Conservation (phyloP, 352 stramenopile genomes). For the Phytophthora pseudosyringae region DNA sequence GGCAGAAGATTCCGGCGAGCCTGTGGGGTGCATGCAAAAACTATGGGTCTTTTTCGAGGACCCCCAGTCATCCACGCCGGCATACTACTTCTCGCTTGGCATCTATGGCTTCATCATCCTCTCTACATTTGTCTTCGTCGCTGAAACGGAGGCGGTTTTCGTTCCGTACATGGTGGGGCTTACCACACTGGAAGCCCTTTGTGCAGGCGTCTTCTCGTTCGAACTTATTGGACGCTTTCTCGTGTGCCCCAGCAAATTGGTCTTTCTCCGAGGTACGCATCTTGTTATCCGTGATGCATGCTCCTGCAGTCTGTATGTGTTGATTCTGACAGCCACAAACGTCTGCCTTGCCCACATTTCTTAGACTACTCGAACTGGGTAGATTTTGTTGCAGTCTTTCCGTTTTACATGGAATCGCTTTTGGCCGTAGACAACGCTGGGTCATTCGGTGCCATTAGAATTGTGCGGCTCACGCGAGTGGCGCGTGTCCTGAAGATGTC, state of each 20-base stretch:
- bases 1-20: conserved; percentile 11
- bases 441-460: conserved; percentile 77
- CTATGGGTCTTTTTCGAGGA: conserved; percentile 74
- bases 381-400: conserved; percentile 84
- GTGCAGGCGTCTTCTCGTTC: conserved; percentile 61
- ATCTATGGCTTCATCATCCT: conserved; percentile 73
- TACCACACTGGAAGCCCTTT: conserved; percentile 51
- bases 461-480: conserved; percentile 85
- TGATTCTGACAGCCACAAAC: not conserved
- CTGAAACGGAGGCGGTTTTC: conserved; percentile 63
- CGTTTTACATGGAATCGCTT: conserved; percentile 83
- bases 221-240: conserved; percentile 64
- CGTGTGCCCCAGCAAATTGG: conserved; percentile 51
- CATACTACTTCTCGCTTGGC: conserved; percentile 69
- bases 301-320: not conserved
- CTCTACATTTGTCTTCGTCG: conserved; percentile 73
- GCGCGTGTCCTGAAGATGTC: conserved; percentile 89
- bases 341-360: not conserved
- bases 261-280: conserved; percentile 57
- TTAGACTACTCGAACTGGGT: conserved; percentile 82
- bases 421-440: conserved; percentile 69
- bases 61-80: conserved; percentile 59
- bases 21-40: conserved; percentile 20
- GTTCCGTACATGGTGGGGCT: conserved; percentile 44
- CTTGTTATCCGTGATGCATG: not conserved